A percentile compares a stretch with the other conserved stretches of the same genome.
These are phyloP conservation scores for Kockiozyma suomiensis DNA, from an alignment of 805 yeast genomes.

Conservation along the genomic window DNA sequence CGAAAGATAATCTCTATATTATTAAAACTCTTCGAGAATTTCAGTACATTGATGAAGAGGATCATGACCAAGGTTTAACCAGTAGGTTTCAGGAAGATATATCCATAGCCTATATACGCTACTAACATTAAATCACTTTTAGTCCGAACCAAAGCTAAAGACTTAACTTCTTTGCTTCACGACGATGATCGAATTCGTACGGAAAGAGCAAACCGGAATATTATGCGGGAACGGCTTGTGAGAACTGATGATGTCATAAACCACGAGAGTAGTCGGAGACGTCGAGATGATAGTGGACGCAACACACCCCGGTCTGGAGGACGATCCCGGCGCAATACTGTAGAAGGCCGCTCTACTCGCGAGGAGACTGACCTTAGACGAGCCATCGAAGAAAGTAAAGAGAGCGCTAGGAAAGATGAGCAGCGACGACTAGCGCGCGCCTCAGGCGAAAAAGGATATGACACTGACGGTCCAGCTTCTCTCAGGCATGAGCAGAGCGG, in stretches of 20 bases:
- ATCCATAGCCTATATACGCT: not conserved
- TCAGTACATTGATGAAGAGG: conserved; percentile 74
- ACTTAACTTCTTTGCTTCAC: conserved; percentile 72
- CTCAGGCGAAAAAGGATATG: conserved; percentile 37
- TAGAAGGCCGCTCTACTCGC: not conserved
- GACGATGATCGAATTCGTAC: conserved; percentile 79
- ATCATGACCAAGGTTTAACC: conserved; percentile 83
- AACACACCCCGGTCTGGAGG: conserved; percentile 5
- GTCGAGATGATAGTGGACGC: conserved; percentile 11
- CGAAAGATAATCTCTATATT: conserved; percentile 82
- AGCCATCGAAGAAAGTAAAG: conserved; percentile 77
- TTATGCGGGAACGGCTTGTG: conserved; percentile 31
- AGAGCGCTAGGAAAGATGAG: conserved; percentile 79
- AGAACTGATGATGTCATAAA: conserved; percentile 21
- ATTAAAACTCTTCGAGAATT: conserved; percentile 91
- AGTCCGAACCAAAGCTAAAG: conserved; percentile 84
- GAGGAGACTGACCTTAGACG: conserved; percentile 67
- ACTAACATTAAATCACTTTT: not conserved
- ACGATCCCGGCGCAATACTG: conserved; percentile 18
- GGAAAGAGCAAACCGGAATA: conserved; percentile 57
- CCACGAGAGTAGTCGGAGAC: not conserved
- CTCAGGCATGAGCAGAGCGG: conserved; percentile 29
- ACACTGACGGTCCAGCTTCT: conserved; percentile 44
- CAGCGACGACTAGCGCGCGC: conserved; percentile 49
- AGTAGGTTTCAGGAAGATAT: conserved; percentile 37